Base-by-base conservation (phyloP, 2,329 filamentous ascomycete species). In the Fusarium keratoplasticum region DNA sequence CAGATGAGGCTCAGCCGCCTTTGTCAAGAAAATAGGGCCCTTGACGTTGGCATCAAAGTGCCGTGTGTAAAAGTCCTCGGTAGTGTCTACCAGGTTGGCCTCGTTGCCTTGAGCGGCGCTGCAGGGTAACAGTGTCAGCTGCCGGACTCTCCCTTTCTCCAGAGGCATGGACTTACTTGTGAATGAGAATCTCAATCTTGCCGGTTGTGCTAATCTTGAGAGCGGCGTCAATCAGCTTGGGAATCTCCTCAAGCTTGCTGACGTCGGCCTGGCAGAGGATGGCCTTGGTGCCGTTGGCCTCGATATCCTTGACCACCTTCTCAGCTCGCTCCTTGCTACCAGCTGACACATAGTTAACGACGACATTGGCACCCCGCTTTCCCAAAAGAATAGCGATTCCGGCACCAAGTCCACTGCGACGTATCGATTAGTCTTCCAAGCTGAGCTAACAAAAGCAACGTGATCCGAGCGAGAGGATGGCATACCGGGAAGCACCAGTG, bases 1-100 rank as follows among this genome's bases (percentile, higher is more conserved):
- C 16, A 84, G 68, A 55, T 82, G 69, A 2, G 80, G 80, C 4
- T 80, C 59, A 1, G 78, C 76, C 0, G 79, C 78, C 42, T 83
- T 73, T 0, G 80, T 82, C 13, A 84, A 73, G 14, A 83, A 81
- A 54, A 82, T 78, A 0, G 77, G 77, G 0, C 74, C 75, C 6
- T 76, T 59, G 3, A 77, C 70, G 2, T 78, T 78, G 36, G 72
- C 54, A 20, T 78, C 76, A 7, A 76, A 76, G 25, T 78, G 77
- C 0, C 47, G 13, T 0, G 47, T 64, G 66, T 61, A 50, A 67
- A 27, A 20, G 14, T 62, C 72, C 67, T 69, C 75, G 8, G 55
- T 77, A 14, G 27, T 67, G 18, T 75, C 61, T 6, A 62, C 72
- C 2, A 76, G 42, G 58, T 76, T 76, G 35, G 72, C 74, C 6